A percentile compares a stretch with the other conserved stretches of the same genome.
These are phyloP conservation scores for Gossypium aridum DNA, from an alignment of 441 rosid species.

Conservation along the genomic window DNA sequence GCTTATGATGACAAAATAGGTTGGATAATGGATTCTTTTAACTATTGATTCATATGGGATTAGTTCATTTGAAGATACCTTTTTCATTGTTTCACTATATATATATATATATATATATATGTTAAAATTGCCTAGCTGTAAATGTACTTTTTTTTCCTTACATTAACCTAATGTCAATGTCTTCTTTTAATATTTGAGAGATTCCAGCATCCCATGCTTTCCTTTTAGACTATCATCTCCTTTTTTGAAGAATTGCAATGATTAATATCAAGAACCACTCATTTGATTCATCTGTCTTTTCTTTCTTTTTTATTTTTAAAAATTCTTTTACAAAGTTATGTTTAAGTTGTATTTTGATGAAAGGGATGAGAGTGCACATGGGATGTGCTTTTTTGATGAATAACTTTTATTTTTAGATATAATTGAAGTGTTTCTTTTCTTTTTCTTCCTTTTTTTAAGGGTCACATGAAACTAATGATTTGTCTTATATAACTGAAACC, in stretches of 20 bases:
- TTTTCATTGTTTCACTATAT: conserved; percentile 7
- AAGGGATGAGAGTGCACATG: conserved; percentile 44
- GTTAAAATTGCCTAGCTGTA: conserved; percentile 24
- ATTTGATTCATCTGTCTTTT: conserved; percentile 13
- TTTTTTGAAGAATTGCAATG: conserved; percentile 28
- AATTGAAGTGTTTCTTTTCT: conserved; percentile 18
- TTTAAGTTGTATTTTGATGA: conserved; percentile 16
- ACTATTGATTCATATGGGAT: conserved; percentile 18
- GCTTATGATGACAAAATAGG: conserved; percentile 9
- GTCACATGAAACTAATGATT: conserved; percentile 12
- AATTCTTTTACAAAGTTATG: conserved; percentile 9
- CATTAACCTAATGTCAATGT: conserved; percentile 12
- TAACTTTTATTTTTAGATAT: conserved; percentile 7
- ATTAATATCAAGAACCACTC: conserved; percentile 29
- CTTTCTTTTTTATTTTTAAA: not conserved
- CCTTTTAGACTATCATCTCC: conserved; percentile 33
- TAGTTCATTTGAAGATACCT: conserved; percentile 27
- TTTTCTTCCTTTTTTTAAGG: conserved; percentile 29
- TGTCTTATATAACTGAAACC: conserved; percentile 8
- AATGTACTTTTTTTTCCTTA: not conserved
- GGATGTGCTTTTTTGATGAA: conserved; percentile 36
- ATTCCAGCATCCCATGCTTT: conserved; percentile 21
- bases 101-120: not conserved
- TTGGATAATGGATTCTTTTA: not conserved
- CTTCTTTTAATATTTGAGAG: conserved; percentile 20